Base-by-base conservation (phyloP, 2,329 filamentous ascomycete genomes). In the Tolypocladium sp. region DNA sequence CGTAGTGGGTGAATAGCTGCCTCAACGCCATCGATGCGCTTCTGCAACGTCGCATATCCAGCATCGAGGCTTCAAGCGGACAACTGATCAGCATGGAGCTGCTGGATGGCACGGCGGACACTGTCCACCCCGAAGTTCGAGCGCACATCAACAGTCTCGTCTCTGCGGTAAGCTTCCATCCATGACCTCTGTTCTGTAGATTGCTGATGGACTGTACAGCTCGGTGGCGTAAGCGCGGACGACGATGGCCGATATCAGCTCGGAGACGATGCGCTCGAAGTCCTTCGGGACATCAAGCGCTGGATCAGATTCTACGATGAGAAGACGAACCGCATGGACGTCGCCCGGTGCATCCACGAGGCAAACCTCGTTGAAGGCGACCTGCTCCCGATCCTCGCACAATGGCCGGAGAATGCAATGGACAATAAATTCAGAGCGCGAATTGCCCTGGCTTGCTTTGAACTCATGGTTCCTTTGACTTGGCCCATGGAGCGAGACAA, bases 241-340 rank as follows among this genome's bases (percentile, higher is more conserved):
- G 87, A 93, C 67, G 87, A 92, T 69, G 90, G 90, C 59, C 82
- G 82, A 69, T 99, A 99, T 73, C 82, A 91, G 51, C 85, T 97
- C 41, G 94, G 94, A 74, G 93, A 97, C 74, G 93, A 97, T 70
- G 93, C 92, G 15, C 79, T 96, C 61, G 90, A 94, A 60, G 94
- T 92, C 69, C 80, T 99, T 59, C 92, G 93, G 63, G 94, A 99
- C 75, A 82, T 99, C 58, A 93, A 94, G 70, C 88, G 89, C 83
- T 99, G 94, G 94, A 82, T 99, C 65, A 92, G 91, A 66, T 85
- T 96, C 63, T 94, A 94, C 79, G 92, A 97, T 73, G 90, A 96
- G 71, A 95, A 95, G 72, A 86, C 88, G 64, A 95, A 96, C 71
- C 88, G 93, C 65, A 89, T 96, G 80, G 94, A 99, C 70, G 94